Base-by-base conservation (phyloP, 1,139 yeast species). In the Taphrina deformans region DNA sequence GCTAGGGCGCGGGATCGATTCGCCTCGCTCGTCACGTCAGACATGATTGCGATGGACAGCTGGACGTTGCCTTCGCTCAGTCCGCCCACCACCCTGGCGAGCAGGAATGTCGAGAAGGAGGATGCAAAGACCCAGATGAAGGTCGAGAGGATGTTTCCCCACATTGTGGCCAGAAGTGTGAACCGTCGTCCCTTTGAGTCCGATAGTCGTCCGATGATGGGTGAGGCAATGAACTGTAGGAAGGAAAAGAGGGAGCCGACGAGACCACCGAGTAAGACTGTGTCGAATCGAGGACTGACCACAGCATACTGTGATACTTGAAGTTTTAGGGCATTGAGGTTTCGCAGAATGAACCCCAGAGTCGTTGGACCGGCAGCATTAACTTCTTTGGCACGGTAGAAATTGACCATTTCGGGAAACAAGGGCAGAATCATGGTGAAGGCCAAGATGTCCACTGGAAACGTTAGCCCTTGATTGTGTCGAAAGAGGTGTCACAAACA, bases 61-160 rank as follows among this genome's bases (percentile, higher is more conserved):
- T 61, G 65, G 3, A 61, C 65, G 53, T 61, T 61, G 52, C 65
- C 65, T 41, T 61, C 65, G 40, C 65, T 61, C 55, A 61, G 24
- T 24, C 65, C 65, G 29, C 65, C 65, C 41, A 61, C 60, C 21
- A 61, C 60, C 10, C 65, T 29, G 18, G 65, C 52, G 21, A 46
- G 55, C 21, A 61, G 26, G 27, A 61, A 61, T 35, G 60, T 52
- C 16, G 46, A 52, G 29, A 61, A 61, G 60, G 53, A 51, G 18
- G 65, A 61, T 14, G 65, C 65, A 52, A 61, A 61, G 53, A 61
- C 60, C 65, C 65, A 61, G 59, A 61, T 45, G 59, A 55, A 44
- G 46, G 60, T 53, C 29, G 60, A 53, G 23, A 61, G 65, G 41
- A 61, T 61, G 40, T 61, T 61, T 33, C 65, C 65, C 52, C 52